These are phyloP conservation scores for Brassica incana DNA, from an alignment of 345 rosid genomes.

Conservation along the genomic window DNA sequence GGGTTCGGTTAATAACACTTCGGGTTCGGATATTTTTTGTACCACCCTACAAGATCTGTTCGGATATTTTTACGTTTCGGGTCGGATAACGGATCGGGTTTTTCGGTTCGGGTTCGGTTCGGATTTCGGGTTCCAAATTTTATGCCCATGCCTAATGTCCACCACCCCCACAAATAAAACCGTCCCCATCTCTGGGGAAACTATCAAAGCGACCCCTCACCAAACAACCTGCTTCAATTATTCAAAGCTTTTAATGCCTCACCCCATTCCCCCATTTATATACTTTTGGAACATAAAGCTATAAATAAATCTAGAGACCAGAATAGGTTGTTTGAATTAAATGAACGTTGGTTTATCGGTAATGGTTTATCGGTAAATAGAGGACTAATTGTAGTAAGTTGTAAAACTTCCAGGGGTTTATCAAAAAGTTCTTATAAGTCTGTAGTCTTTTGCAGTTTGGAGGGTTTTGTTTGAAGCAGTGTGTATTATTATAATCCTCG, in stretches of 20 bases:
- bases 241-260: constrained; percentile 37
- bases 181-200: constrained; percentile 45
- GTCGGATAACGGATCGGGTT: too few species aligned
- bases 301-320: background rate
- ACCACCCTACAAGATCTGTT: too few species aligned
- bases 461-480: constrained; percentile 4
- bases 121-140: too few species aligned
- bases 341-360: background rate
- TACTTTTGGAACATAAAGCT: background rate
- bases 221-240: constrained; percentile 38
- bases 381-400: background rate
- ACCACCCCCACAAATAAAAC: constrained; percentile 28
- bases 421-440: background rate
- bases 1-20: too few species aligned
- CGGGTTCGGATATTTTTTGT: too few species aligned
- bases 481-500: constrained; percentile 48
- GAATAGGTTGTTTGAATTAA: background rate
- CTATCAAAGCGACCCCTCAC: constrained; percentile 45
- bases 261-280: background rate
- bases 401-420: constrained; percentile 1
- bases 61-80: too few species aligned
- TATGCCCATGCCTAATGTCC: too few species aligned
- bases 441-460: background rate
- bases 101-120: too few species aligned
- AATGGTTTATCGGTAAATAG: background rate